Base-by-base conservation (phyloP, 495 filamentous ascomycete genomes). In the Aspergillus wentii region DNA sequence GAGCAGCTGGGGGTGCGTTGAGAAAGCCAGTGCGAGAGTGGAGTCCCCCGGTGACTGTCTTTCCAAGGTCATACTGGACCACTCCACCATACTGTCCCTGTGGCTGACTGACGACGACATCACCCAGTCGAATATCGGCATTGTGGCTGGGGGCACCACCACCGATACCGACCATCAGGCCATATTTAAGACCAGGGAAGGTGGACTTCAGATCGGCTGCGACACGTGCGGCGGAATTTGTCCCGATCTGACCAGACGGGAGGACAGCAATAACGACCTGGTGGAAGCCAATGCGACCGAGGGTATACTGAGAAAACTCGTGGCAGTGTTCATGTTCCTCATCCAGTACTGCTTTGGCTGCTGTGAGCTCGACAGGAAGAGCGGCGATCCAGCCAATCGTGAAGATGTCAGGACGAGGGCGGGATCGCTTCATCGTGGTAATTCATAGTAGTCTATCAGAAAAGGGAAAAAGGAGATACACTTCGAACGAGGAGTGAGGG, bases 131-230 rank as follows among this genome's bases (percentile, higher is more conserved):
- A 5, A 75, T 59, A 44, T 73, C 66, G 25, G 54, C 25, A 13
- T 51, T 41, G 7, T 11, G n/a, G 21, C 35, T 60, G 7, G 68
- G 62, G 4, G 57, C 52, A 3, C 66, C 68, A 14, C 64, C 67
- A 5, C 60, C 68, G 22, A 72, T 70, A 13, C 69, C 70, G 4
- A 78, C 69, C 50, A 75, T 66, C 17, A 76, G 49, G 19, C 57
- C 41, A 35, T 69, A 44, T 15, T 57, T 40, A 14, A 75, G 41
- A 11, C 56, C 52, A 1, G 57, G 49, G 38, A 75, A 76, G 28
- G 30, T 66, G 3, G 33, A 28, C 2, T 46, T 25, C 64, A 72
- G 46, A 22, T 61, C 28, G 10, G 30, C 49, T 8, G 60, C 55
- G 19, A 59, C 49, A n/a, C 30, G 45, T 23, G 60, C 50, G 1